Evolutionary conservation across 2,329 filamentous ascomycete genomes (phyloP).

Genomic region (Blastomyces percursus): DNA sequence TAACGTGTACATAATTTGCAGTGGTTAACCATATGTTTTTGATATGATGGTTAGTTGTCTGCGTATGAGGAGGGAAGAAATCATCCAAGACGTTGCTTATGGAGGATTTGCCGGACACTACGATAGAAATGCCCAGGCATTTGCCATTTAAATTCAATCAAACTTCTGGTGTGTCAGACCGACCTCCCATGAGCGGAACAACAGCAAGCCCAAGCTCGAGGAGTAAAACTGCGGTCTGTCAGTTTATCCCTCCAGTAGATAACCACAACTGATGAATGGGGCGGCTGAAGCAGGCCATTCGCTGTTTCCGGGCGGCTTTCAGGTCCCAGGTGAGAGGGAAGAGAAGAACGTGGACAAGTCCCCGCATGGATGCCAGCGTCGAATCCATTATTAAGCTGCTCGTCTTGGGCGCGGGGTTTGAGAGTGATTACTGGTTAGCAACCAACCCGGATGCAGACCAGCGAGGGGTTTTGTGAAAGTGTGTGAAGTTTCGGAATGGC

Average conservation of each 20-base stretch:
- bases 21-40: background rate
- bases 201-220: background rate
- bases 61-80: background rate
- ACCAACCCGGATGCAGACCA: background rate
- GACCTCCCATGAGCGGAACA: background rate
- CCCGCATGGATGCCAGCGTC: background rate
- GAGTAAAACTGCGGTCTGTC: background rate
- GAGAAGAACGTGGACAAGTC: background rate
- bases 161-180: background rate
- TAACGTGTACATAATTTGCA: background rate
- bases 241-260: background rate
- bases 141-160: background rate
- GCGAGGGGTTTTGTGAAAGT: background rate
- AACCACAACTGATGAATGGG: background rate
- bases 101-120: too few relatives aligned
- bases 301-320: background rate
- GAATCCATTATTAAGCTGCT: background rate
- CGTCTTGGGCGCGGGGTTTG: too few relatives aligned
- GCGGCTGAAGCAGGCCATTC: background rate
- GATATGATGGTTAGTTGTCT: background rate
- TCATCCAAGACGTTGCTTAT: background rate
- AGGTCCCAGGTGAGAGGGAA: background rate
- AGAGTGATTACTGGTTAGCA: background rate
- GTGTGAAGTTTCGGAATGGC: background rate
- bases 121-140: background rate